These are phyloP conservation scores for Pythium inflatum DNA, from an alignment of 352 stramenopile species.

Conservation along the genomic window DNA sequence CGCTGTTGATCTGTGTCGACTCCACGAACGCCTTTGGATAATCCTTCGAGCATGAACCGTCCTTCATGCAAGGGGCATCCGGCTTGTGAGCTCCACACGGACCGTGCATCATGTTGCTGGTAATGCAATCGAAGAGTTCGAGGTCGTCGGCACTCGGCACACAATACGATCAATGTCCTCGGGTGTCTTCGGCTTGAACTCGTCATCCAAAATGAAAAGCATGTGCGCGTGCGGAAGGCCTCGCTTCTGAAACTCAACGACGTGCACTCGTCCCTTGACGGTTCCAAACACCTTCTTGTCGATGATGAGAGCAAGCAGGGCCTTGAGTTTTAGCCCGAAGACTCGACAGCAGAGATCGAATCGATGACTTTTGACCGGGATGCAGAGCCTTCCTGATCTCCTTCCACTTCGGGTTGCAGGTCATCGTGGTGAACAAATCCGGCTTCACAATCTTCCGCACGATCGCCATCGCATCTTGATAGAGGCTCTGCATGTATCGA, in stretches of 20 bases:
- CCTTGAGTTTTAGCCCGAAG: constrained; percentile 32
- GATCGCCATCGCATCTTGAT: constrained; percentile 48
- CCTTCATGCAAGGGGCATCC: constrained; percentile 8
- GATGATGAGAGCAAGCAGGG: background rate
- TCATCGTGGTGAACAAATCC: constrained; percentile 60
- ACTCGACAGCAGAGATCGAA: constrained; percentile 29
- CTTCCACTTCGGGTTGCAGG: constrained; percentile 48
- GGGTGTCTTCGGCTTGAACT: constrained; percentile 15
- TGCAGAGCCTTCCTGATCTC: constrained; percentile 40
- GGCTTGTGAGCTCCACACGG: background rate
- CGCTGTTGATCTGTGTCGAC: background rate
- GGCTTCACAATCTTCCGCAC: constrained; percentile 40
- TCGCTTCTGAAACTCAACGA: constrained; percentile 55
- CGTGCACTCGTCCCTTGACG: constrained; percentile 24
- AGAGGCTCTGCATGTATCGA: constrained; percentile 33
- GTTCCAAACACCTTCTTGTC: constrained; percentile 36
- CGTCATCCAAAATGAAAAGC: constrained; percentile 37
- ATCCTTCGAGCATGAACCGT: constrained; percentile 10
- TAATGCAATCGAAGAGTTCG: no score
- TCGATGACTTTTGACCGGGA: constrained; percentile 2
- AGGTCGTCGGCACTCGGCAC: no score
- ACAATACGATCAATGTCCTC: constrained; percentile 16
- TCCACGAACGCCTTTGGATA: background rate
- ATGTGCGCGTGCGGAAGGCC: constrained; percentile 47
- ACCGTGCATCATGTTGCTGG: constrained; percentile 15